Evolutionary conservation across 148 eudicot genomes (phyloP), one percentile per base, ranked within the genome.

Genomic region (Gaultheria prostrata): DNA sequence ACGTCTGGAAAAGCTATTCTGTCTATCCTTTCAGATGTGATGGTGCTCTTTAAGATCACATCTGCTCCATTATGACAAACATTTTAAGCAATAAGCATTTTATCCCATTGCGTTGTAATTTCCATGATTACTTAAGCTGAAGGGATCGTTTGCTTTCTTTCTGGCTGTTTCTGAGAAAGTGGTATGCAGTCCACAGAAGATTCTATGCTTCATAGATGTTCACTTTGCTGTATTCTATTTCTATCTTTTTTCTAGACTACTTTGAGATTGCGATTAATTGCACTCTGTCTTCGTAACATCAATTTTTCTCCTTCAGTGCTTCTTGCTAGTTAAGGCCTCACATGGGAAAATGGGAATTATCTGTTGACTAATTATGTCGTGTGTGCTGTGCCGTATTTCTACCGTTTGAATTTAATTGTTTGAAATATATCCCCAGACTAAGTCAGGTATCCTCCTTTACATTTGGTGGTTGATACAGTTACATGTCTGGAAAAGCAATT

Each of bases 11-110:
- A 71, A 87, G 53, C 28, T 51, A 82, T n/a, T 13, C 35, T 81
- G 85, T 80, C 88, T 80, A 63, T 85, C 83, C 86, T 89, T 88
- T 84, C 88, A 79, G 86, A 82, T 82, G 86, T 69, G 51, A 49
- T 83, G 74, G 76, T 77, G 63, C 24, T 79, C 54, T 51, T 18
- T 43, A 48, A 57, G 69, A 53, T 85, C 71, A 59, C 82, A 80
- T 80, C 86, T 86, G 86, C 87, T 89, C 84, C 84, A 85, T 83
- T 77, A 69, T 59, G 82, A 10, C 48, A 33, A 33, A 73, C 50
- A 72, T 72, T 21, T 7, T 33, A 32, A 72, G 61, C 61, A 21
- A 1, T 33, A 15, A 72, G 61, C 61, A 21, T 21, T 50, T 6
- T 61, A 21, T 6, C 20, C 39, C 9, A 15, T 39, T 39, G 4